Evolutionary conservation across 2,329 filamentous ascomycete genomes (phyloP), one percentile per base, ranked within the genome.

Genomic region (Sclerotinia sclerotiorum): DNA sequence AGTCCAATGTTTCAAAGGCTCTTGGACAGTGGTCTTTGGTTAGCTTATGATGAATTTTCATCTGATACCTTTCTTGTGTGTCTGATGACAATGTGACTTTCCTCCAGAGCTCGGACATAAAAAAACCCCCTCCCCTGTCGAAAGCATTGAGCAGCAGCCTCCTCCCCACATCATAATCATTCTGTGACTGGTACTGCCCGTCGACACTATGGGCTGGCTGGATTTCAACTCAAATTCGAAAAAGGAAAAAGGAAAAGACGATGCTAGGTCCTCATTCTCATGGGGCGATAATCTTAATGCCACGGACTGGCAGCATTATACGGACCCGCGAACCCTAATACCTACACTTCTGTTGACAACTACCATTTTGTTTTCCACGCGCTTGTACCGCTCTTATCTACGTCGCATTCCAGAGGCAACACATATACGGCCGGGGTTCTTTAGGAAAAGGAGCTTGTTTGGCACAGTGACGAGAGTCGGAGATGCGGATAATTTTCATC

Each of bases 401-500:
- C 90, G 93, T 48, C 91, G 95, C 65, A 92, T 98, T 68, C 93
- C 93, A 5, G 89, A 88, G 68, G 87, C 92, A 48, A 83, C 86
- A 32, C 85, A 93, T 77, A 90, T 99, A 73, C 87, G 88, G 60
- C 90, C 92, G 2, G 82, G 83, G 15, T 90, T 89, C 77, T 94
- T 94, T 77, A 87, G 91, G 57, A 88, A 83, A 70, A 85, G 91
- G 74, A 94, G 87, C 73, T 77, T 99, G 54, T 90, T 94, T 74
- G 95, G 95, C 19, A 86, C 86, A 70, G 95, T 98, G 54, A 97
- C 94, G 17, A 93, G 91, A 74, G 95, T 99, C 32, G 95, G 96
- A 54, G 95, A 99, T 83, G 96, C 93, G 5, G 95, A 99, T 79
- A 94, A 94, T 77, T 97, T 99, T 79, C 90, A 95, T 74, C 79